phyloP scores from a whole-genome alignment of 306 rosid genomes.

The Castanea sativa region DNA sequence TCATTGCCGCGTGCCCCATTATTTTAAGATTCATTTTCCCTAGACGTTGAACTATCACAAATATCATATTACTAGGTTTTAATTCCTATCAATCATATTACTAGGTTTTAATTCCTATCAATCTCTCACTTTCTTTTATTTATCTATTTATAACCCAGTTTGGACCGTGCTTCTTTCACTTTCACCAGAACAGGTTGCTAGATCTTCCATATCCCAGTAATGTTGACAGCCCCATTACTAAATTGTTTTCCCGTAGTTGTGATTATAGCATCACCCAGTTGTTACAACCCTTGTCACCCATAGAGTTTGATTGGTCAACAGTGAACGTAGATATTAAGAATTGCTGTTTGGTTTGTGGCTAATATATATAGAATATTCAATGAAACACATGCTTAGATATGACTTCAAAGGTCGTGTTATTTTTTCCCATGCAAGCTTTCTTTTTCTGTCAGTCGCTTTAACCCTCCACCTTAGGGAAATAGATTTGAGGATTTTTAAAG shows the following conservation, averaged over 20 bases:
- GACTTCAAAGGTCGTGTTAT: neutral
- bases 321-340: neutral
- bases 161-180: constrained; percentile 27
- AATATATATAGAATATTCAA: neutral
- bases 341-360: neutral
- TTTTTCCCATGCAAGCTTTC: constrained; percentile 17
- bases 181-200: constrained; percentile 27
- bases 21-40: no score
- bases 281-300: neutral
- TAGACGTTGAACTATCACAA: neutral
- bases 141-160: neutral
- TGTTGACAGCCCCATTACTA: constrained; percentile 36
- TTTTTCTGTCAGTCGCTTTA: constrained; percentile 18
- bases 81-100: neutral
- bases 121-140: constrained; percentile 19
- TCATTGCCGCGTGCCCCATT: no score
- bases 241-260: constrained; percentile 15
- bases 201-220: constrained; percentile 47
- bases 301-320: neutral
- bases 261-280: constrained; percentile 10
- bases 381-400: neutral
- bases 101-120: neutral
- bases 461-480: neutral
- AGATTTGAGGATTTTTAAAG: neutral
- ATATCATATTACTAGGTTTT: neutral